phyloP scores from a whole-genome alignment of 83 land plant species.

The Diphasiastrum complanatum region DNA sequence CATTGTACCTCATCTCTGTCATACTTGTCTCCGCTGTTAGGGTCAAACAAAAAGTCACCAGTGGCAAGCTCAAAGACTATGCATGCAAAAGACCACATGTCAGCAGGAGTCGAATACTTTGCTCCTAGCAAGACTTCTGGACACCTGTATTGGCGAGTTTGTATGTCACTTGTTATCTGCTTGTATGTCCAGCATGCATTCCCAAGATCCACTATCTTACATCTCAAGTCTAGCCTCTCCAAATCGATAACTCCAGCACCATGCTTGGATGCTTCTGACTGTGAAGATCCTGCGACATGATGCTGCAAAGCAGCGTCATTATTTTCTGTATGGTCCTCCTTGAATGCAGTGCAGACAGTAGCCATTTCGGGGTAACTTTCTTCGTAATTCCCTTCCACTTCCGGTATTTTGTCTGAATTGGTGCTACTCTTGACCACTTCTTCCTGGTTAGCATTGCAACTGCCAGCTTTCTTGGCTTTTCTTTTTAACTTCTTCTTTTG shows the following conservation, averaged over 20 bases:
- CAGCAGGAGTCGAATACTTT: slow-evolving; percentile 33
- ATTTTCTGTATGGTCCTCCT: no score
- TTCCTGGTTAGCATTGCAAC: neutral
- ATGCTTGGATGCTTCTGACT: neutral
- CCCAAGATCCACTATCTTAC: slow-evolving; percentile 35
- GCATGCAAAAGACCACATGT: slow-evolving; percentile 43
- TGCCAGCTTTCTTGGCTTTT: slow-evolving; percentile 13
- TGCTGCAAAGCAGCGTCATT: no score
- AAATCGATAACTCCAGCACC: neutral
- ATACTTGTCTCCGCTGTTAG: slow-evolving; percentile 28
- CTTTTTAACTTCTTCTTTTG: slow-evolving; percentile 29
- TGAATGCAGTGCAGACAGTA: no score
- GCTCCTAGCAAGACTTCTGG: slow-evolving; percentile 37
- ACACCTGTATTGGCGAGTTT: slow-evolving; percentile 35
- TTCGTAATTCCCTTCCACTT: neutral
- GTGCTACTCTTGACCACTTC: no score
- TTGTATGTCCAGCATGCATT: slow-evolving; percentile 34
- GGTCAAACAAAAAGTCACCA: slow-evolving; percentile 35
- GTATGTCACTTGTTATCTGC: slow-evolving; percentile 27
- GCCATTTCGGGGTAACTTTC: no score
- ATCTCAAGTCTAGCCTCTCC: slow-evolving; percentile 6
- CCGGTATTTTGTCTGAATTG: neutral
- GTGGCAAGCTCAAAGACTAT: slow-evolving; percentile 37
- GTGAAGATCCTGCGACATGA: neutral
- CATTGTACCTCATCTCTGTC: slow-evolving; percentile 28